phyloP scores from a whole-genome alignment of 306 rosid species.

The Castanopsis chinensis region DNA sequence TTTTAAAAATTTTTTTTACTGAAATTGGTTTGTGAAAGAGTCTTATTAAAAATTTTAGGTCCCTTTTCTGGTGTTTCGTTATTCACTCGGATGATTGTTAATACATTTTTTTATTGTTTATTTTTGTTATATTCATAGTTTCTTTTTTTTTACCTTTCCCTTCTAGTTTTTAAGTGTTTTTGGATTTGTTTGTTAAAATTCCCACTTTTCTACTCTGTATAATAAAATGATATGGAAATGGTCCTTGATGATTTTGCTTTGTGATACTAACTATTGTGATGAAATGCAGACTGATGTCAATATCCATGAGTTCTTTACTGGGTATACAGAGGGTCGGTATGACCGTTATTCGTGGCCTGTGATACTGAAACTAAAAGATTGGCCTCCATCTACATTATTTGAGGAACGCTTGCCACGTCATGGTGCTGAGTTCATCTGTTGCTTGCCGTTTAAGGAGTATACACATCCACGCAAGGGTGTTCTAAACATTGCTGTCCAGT shows the following conservation, averaged over 20 bases:
- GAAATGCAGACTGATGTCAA: slow-evolving; percentile 66
- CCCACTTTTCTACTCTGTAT: neutral
- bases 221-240: neutral
- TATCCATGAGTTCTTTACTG: slow-evolving; percentile 80
- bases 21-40: neutral
- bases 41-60: neutral
- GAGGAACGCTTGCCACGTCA: slow-evolving; percentile 83
- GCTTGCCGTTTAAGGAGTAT: slow-evolving; percentile 73
- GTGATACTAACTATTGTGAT: slow-evolving; percentile 12
- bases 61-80: too few species aligned
- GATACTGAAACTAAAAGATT: slow-evolving; percentile 78
- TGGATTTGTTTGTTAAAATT: neutral
- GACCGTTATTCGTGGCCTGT: slow-evolving; percentile 56
- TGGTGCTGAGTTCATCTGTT: slow-evolving; percentile 65
- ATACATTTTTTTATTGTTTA: neutral
- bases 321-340: slow-evolving; percentile 48
- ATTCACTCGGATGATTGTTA: neutral
- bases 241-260: neutral
- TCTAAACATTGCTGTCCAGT: slow-evolving; percentile 53
- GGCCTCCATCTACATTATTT: slow-evolving; percentile 81
- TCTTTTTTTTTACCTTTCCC: neutral
- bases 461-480: slow-evolving; percentile 58
- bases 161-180: neutral
- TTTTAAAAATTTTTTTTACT: too few species aligned
- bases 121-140: too few species aligned